Evolutionary conservation across 2,329 filamentous ascomycete species (phyloP), one percentile per base, ranked within the genome.

Genomic region (Sporothrix luriei): DNA sequence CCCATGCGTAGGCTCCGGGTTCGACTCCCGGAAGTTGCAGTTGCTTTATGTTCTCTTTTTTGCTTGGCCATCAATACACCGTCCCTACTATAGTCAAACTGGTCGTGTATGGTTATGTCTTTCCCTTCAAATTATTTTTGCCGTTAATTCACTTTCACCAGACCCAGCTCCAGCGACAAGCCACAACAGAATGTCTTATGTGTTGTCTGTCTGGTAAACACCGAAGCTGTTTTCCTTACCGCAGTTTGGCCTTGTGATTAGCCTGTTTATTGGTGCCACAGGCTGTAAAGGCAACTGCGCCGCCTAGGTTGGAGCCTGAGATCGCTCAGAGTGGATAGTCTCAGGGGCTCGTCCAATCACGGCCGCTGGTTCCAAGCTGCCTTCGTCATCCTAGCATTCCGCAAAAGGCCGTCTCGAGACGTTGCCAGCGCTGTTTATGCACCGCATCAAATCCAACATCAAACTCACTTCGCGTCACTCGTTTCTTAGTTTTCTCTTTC

Each of bases 1-100:
- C 74, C 74, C 74, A 75, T 75, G 74, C 74, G 71, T 73, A 73
- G 72, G 74, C 73, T 74, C 74, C 74, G 74, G 74, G 74, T 75
- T 75, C 74, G 74, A 75, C 71, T 75, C 74, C 74, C 74, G 74
- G 74, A 71, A 73, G 72, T 72, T 72, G 74, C 72, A 75, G 68
- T 72, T 70, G 64, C 59, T 65, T 70, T 38, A 13, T 2, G 69
- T n/a, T n/a, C n/a, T n/a, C 57, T 46, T 0, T 16, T 66, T 52
- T 67, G 26, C 38, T 62, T 55, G 19, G 19, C 54, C 16, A 13
- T 16, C 13, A 29, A 9, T 7, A 33, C 33, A 33, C 33, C 33
- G 3, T 4, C 2, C 49, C 24, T 24, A 26, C n/a, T 14, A 2
- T 14, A 48, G 3, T 48, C 14, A 19, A 33, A 33, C 3, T 33